Evolutionary conservation across 805 yeast genomes (phyloP).

Genomic region (Ogataea wickerhamii): DNA sequence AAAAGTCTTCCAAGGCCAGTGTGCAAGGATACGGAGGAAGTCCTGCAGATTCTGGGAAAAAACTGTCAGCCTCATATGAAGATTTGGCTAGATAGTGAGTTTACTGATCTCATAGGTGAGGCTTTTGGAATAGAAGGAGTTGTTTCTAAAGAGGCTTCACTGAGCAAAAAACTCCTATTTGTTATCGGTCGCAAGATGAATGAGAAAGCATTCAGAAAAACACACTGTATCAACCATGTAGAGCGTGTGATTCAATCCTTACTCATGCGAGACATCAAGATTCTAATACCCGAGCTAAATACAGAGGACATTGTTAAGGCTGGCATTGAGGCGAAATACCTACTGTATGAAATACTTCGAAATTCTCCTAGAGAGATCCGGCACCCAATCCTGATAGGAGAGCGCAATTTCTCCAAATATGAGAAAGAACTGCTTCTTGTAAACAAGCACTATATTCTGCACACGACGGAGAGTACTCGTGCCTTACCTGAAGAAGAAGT

Average conservation of each 20-base stretch:
- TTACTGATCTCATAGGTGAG: background rate
- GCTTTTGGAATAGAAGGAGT: background rate
- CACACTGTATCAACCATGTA: conserved; percentile 3
- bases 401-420: background rate
- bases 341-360: conserved; percentile 5
- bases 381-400: background rate
- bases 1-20: background rate
- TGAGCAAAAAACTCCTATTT: conserved; percentile 1
- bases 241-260: conserved; percentile 3
- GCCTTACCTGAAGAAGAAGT: background rate
- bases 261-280: conserved; percentile 4
- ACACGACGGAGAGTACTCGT: background rate
- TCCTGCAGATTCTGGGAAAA: background rate
- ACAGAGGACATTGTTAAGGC: conserved; percentile 8
- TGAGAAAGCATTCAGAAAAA: background rate
- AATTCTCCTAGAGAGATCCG: background rate
- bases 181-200: background rate
- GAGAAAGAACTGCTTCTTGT: conserved; percentile 4
- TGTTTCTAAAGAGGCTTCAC: background rate
- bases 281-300: conserved; percentile 1
- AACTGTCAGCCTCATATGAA: conserved; percentile 1
- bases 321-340: conserved; percentile 3
- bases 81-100: background rate
- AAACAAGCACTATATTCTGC: conserved; percentile 1
- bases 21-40: background rate